Conservation (phyloP, 345 rosid genomes). For the Raphanus sativus region DNA sequence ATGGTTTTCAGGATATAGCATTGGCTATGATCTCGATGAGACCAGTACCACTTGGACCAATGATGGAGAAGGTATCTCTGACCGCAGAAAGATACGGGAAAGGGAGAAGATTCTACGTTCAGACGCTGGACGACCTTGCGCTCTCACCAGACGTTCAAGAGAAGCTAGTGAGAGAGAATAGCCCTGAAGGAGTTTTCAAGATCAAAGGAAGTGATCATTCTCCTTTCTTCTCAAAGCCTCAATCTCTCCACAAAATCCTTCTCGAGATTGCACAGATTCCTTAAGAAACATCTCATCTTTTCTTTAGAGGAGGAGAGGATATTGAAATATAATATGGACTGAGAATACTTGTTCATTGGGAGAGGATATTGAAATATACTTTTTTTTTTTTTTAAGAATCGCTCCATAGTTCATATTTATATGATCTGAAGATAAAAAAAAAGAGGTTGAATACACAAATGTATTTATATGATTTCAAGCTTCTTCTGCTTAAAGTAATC, state of each 20-base stretch:
- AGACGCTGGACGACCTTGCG: conserved; percentile 85
- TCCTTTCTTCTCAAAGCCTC: conserved; percentile 96
- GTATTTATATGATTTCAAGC: conserved; percentile 57
- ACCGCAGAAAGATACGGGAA: conserved; percentile 66
- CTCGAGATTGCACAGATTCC: conserved; percentile 83
- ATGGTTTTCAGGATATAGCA: conserved; percentile 74
- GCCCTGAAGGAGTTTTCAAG: conserved; percentile 93
- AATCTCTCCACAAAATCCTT: conserved; percentile 88
- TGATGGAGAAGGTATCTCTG: conserved; percentile 77
- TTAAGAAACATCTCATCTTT: conserved; percentile 25
- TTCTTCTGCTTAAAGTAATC: conserved; percentile 85
- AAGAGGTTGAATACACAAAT: conserved; percentile 22
- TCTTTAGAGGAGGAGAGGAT: not conserved
- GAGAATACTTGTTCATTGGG: conserved; percentile 15
- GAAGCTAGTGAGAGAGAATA: conserved; percentile 78
- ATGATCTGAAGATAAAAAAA: conserved; percentile 20
- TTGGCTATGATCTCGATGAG: conserved; percentile 95
- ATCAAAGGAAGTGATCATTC: conserved; percentile 97
- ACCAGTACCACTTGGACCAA: conserved; percentile 82
- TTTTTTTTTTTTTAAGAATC: conserved; percentile 5
- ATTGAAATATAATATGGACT: conserved; percentile 1
- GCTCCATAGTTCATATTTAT: conserved; percentile 13
- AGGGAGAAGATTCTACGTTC: conserved; percentile 74
- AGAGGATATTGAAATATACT: no score
- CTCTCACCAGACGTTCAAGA: conserved; percentile 95